Base-by-base conservation (phyloP, 768 basidiomycete genomes). In the Lactifluus echinatus region DNA sequence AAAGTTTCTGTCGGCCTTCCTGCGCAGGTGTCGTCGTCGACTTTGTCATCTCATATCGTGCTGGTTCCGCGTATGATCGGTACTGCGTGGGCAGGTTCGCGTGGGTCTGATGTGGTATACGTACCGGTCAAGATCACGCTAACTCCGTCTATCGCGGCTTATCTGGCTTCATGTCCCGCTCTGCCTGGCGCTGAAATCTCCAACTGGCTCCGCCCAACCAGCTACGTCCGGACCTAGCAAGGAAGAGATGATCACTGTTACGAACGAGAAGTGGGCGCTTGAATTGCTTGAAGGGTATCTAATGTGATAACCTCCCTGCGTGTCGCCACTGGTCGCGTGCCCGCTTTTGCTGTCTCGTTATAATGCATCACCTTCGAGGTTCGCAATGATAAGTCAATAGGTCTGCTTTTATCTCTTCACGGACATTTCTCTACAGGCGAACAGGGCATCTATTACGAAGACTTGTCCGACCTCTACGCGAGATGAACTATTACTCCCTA, bases 81-180 rank as follows among this genome's bases (percentile, higher is more conserved):
- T 84, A 83, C 62, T 83, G 79, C 77, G 74, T 78, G 63, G 70
- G 82, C 21, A 70, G 80, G 11, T 73, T 73, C 0, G 74, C 71
- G 19, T 83, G 82, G 82, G n/a, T 76, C 78, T 3, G 81, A 84
- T 56, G 70, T 83, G 19, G 77, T 81, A n/a, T n/a, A n/a, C n/a
- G n/a, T n/a, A n/a, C n/a, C n/a, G n/a, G n/a, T n/a, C 2, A 73
- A 75, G 33, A 79, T 76, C 48, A 64, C 75, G 3, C 71, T 81
- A 17, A 76, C 77, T 0, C 69, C 82, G 53, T 63, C 75, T 6
- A n/a, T n/a, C n/a, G n/a, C 75, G 83, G 15, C 69, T 85, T 6
- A 72, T 83, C 31, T 84, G 82, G 83, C 80, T 80, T 61, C 81
- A 84, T 62, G 75, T 81, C 14, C 83, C 82, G 1, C 76, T 75